Percentiles rank a stretch among this genome's conserved stretches.
Conservation (phyloP, 441 rosid species). For the Eruca vesicaria region DNA sequence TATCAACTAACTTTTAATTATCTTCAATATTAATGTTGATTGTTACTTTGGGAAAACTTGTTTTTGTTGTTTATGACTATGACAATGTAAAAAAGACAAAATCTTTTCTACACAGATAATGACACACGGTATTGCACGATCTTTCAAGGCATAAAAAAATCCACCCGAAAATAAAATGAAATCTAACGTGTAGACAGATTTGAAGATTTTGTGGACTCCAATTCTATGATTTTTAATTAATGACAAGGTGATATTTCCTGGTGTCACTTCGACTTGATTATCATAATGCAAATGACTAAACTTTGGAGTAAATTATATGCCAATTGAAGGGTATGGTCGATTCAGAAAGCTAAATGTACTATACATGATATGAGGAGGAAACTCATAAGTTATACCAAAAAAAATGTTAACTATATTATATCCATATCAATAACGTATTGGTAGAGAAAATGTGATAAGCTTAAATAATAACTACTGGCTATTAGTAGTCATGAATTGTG, state of each 20-base stretch:
- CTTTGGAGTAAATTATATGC: slow-evolving; percentile 6
- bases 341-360: background rate
- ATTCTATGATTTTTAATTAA: background rate
- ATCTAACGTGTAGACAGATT: slow-evolving; percentile 22
- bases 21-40: background rate
- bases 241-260: background rate
- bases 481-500: background rate
- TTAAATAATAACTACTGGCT: background rate
- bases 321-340: background rate
- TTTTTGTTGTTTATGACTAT: background rate
- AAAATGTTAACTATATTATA: background rate
- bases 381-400: background rate
- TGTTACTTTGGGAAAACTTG: background rate
- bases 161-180: background rate
- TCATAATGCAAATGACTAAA: background rate
- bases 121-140: slow-evolving; percentile 10
- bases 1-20: background rate
- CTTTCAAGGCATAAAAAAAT: slow-evolving; percentile 2
- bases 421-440: background rate
- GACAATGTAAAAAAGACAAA: background rate
- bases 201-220: slow-evolving; percentile 20
- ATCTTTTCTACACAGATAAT: background rate
- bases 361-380: background rate
- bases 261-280: slow-evolving; percentile 10
- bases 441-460: background rate